Conservation (phyloP, 257 asterid species). For the Linderniella brevidens region DNA sequence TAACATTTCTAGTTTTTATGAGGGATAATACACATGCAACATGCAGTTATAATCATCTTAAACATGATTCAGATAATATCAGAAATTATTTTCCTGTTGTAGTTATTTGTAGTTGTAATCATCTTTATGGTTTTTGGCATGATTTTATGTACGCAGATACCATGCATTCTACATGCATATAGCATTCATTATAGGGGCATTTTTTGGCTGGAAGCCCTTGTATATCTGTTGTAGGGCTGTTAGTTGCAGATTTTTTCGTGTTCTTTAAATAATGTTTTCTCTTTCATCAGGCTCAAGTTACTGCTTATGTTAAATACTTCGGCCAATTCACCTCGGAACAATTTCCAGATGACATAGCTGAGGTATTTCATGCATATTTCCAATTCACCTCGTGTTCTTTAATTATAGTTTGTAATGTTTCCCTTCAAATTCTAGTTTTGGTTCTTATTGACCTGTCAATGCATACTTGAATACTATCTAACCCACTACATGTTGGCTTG, state of each 20-base stretch:
- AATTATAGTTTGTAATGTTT: slow-evolving; percentile 4
- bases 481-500: slow-evolving; percentile 14
- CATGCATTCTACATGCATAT: no score
- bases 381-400: slow-evolving; percentile 8
- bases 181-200: no score
- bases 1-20: slow-evolving; percentile 9
- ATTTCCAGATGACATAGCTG: slow-evolving; percentile 90
- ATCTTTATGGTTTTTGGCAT: no score
- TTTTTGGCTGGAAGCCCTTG: not conserved
- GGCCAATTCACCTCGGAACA: slow-evolving; percentile 95
- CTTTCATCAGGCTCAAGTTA: slow-evolving; percentile 48
- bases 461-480: slow-evolving; percentile 5
- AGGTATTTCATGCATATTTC: slow-evolving; percentile 36
- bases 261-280: not conserved
- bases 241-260: not conserved
- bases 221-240: not conserved
- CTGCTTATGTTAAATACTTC: slow-evolving; percentile 87
- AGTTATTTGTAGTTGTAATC: no score
- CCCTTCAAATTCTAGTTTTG: not conserved
- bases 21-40: no score
- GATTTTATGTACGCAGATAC: no score
- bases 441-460: slow-evolving; percentile 6
- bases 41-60: no score
- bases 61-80: no score
- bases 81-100: no score